Evolutionary conservation across 345 rosid genomes (phyloP), one percentile per base, ranked within the genome.

Genomic region (Hibiscus syriacus): DNA sequence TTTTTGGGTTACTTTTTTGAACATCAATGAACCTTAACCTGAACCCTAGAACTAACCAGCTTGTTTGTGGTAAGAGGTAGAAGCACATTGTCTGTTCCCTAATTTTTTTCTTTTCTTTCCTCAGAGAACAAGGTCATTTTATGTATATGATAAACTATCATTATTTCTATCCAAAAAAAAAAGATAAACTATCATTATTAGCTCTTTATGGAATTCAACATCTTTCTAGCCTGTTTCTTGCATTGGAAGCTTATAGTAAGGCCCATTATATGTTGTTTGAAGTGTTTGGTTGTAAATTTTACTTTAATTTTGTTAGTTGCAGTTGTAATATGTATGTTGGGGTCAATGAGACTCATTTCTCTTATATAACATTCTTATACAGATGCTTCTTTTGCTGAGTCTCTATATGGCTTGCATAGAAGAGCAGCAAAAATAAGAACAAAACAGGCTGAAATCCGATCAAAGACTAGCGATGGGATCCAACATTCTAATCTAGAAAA

Each of bases 341-440:
- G 41, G 2, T 45, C 17, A 2, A 68, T 67, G 19, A 23, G 57
- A 23, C 26, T 61, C 38, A n/a, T 66, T 76, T 45, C 50, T 64
- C 34, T 19, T 59, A 12, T 14, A 5, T 54, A n/a, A 43, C 27
- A 16, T 73, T 76, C 48, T 75, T 64, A 38, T 78, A 59, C 85
- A 94, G 99, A 94, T 84, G 99, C 96, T 78, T 94, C 97, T 12
- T 94, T 94, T 80, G 77, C 99, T 41, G 98, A 92, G 72, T 88
- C 98, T 56, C 82, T 95, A 32, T 95, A 95, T 81, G 99, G 99
- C 38, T 82, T 95, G 80, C 82, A 97, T 76, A 92, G 99, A 79
- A 86, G 93, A 82, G 79, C 92, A 6, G 86, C 76, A 73, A 84
- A n/a, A n/a, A n/a, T n/a, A n/a, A 83, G 70, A 75, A 73, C 70